Evolutionary conservation across 2,329 filamentous ascomycete genomes (phyloP), one percentile per base, ranked within the genome.

Genomic region (Cadophora sp.): DNA sequence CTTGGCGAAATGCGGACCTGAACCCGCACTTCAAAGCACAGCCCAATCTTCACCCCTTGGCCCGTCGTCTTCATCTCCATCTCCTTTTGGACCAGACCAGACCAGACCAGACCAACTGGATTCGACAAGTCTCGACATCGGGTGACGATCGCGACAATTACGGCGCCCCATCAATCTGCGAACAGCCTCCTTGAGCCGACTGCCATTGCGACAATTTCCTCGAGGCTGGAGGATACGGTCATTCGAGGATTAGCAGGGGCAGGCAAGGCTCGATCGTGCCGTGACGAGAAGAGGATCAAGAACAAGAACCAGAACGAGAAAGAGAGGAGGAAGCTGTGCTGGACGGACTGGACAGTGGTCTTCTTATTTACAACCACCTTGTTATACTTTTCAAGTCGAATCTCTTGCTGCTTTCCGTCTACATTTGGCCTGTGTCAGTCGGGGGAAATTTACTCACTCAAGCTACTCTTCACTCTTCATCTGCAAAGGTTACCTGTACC

Each of bases 401-500:
- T 67, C 51, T 71, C 65, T 73, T 75, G 56, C 71, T 69, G 58
- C 64, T 72, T 72, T 63, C 64, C 48, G 67, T 67, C 55, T 71
- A 43, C 55, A 64, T 58, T 71, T 70, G 68, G 69, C 11, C 62
- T 59, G 70, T 48, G 19, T 37, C 16, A 14, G 55, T 68, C 48
- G 37, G 51, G 61, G 29, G 58, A 40, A 69, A 29, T 53, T 53
- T 66, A 66, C 69, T 69, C 64, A 73, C 66, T 71, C 69, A 69
- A 65, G 68, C 24, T 65, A 70, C 63, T 27, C 68, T 73, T 12
- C 40, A 43, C 40, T 43, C 34, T 37, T 48, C 43, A 22, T n/a
- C 43, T 48, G 71, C 67, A 69, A 71, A 68, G 63, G 73, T 72
- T 73, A 56, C 67, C 69, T 76, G 75, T 72, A 72, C 70, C 69